Conservation (phyloP, 2,329 filamentous ascomycete genomes). For the Macrophomina phaseolina region DNA sequence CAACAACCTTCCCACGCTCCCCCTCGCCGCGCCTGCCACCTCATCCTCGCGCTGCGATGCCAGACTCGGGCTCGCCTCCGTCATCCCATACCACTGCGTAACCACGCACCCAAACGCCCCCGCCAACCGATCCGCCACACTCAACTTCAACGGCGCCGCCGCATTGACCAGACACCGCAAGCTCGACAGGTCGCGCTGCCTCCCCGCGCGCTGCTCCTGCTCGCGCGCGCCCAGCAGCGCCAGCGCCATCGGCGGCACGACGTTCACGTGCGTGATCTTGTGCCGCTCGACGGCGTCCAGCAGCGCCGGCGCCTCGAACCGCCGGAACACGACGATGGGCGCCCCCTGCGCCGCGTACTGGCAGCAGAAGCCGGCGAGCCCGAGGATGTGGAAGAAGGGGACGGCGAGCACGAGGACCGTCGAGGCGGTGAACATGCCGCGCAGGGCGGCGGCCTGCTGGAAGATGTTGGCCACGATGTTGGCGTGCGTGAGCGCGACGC, state of each 20-base stretch:
- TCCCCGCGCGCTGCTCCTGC: not conserved
- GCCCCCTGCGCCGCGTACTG: slow-evolving; percentile 26
- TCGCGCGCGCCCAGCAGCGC: not conserved
- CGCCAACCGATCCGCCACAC: slow-evolving; percentile 24
- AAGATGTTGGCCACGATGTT: slow-evolving; percentile 32
- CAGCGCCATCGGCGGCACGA: not conserved
- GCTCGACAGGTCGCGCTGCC: not conserved
- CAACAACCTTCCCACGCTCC: not conserved
- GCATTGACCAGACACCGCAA: slow-evolving; percentile 32
- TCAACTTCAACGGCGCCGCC: slow-evolving; percentile 30
- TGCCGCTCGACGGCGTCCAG: slow-evolving; percentile 28
- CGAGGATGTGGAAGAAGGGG: slow-evolving; percentile 30
- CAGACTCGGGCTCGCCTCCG: slow-evolving; percentile 29
- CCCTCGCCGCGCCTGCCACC: not conserved
- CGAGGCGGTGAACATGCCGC: not conserved
- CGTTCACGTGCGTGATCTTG: not conserved
- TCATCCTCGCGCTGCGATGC: not conserved
- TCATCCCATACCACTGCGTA: slow-evolving; percentile 32
- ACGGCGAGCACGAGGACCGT: slow-evolving; percentile 24
- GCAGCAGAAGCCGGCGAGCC: slow-evolving; percentile 16
- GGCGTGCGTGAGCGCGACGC: slow-evolving; percentile 34
- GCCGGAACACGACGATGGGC: slow-evolving; percentile 29
- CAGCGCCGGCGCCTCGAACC: not conserved
- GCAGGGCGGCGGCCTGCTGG: not conserved
- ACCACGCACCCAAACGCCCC: slow-evolving; percentile 25